Percentiles rank a stretch among this genome's conserved stretches.
These are phyloP conservation scores for Eucalyptus dawsonii DNA, from an alignment of 345 rosid species.

Conservation along the genomic window DNA sequence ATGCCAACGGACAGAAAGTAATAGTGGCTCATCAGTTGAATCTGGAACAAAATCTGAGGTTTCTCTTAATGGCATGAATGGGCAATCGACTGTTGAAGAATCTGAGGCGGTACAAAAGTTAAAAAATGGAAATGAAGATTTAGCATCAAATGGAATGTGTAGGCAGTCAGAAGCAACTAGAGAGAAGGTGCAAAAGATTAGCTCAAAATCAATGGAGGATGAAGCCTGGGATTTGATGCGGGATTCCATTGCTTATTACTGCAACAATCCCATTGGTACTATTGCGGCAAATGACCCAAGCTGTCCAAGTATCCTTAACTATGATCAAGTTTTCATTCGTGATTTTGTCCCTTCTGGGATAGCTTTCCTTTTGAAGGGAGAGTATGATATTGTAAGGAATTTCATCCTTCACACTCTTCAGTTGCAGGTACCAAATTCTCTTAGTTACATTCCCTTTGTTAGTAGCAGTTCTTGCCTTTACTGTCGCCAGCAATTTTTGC, in stretches of 20 bases:
- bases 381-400: constrained; percentile 74
- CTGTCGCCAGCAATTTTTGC: not conserved
- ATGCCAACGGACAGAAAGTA: constrained; percentile 37
- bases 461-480: not conserved
- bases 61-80: constrained; percentile 17
- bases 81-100: constrained; percentile 6
- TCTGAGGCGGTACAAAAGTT: constrained; percentile 13
- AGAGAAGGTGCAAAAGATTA: constrained; percentile 1
- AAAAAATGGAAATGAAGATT: constrained; percentile 10
- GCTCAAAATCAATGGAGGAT: constrained; percentile 44
- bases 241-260: constrained; percentile 65
- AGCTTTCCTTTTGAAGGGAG: constrained; percentile 92
- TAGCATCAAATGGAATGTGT: constrained; percentile 11
- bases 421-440: constrained; percentile 51
- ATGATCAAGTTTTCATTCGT: constrained; percentile 93
- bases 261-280: constrained; percentile 82
- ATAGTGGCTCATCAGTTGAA: constrained; percentile 16
- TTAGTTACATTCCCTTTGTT: not conserved
- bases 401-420: constrained; percentile 93
- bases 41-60: constrained; percentile 4
- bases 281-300: constrained; percentile 93
- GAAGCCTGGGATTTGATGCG: constrained; percentile 81
- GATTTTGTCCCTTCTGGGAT: constrained; percentile 91
- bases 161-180: not conserved
- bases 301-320: constrained; percentile 43